These are phyloP conservation scores for Mytilinidion resinicola DNA, from an alignment of 495 filamentous ascomycete species.

Conservation along the genomic window DNA sequence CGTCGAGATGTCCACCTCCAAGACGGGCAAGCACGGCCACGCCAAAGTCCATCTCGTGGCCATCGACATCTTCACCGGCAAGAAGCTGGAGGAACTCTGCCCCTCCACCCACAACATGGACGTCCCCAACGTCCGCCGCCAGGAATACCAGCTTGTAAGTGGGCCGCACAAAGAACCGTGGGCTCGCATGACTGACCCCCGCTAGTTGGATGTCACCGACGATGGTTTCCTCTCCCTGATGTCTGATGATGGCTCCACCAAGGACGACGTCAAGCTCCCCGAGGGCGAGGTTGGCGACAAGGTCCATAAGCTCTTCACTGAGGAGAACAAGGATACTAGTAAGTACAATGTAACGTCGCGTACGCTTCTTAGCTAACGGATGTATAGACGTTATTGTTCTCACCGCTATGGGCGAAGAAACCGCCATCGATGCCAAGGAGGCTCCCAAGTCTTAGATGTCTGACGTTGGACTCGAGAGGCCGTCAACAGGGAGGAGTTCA, in stretches of 20 bases:
- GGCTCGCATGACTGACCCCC: slow-evolving; percentile 5
- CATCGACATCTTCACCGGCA: slow-evolving; percentile 97
- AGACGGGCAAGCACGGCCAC: slow-evolving; percentile 99
- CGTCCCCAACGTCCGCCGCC: slow-evolving; percentile 83
- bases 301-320: slow-evolving; percentile 66
- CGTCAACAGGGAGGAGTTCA: slow-evolving; percentile 12
- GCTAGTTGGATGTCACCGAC: slow-evolving; percentile 79
- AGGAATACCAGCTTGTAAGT: slow-evolving; percentile 90
- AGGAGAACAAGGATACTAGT: slow-evolving; percentile 78
- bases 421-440: slow-evolving; percentile 90
- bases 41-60: slow-evolving; percentile 98
- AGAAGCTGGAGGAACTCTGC: slow-evolving; percentile 99
- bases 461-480: slow-evolving; percentile 14
- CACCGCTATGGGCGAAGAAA: slow-evolving; percentile 92
- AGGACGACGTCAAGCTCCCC: slow-evolving; percentile 92
- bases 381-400: slow-evolving; percentile 76
- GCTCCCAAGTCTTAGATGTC: slow-evolving; percentile 48
- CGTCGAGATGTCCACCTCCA: slow-evolving; percentile 99
- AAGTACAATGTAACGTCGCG: slow-evolving; percentile 40
- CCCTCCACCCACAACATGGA: slow-evolving; percentile 99
- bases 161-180: not conserved
- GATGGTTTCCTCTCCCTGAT: slow-evolving; percentile 90
- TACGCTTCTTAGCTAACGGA: slow-evolving; percentile 12
- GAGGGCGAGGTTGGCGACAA: slow-evolving; percentile 80
- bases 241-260: slow-evolving; percentile 68